phyloP scores from a whole-genome alignment of 768 basidiomycete species.

The Hebeloma cylindrosporum region DNA sequence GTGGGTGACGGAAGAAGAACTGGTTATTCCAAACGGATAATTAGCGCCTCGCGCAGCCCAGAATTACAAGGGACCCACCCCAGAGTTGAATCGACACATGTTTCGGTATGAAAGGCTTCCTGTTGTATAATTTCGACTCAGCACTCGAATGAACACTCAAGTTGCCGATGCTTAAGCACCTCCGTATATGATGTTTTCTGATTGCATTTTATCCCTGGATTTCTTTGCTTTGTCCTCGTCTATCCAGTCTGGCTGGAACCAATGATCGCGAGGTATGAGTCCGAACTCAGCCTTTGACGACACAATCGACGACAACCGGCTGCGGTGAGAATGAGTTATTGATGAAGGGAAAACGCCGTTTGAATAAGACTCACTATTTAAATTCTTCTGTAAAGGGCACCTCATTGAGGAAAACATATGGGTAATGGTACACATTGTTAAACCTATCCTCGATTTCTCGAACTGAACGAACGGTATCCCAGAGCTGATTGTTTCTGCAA shows the following conservation, averaged over 20 bases:
- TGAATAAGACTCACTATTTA: constrained; percentile 48
- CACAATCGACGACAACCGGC: constrained; percentile 26
- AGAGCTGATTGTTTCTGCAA: constrained; percentile 63
- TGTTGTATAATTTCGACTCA: not conserved
- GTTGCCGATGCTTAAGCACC: constrained; percentile 26
- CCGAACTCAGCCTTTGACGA: constrained; percentile 51
- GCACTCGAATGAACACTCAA: not conserved
- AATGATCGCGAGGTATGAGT: constrained; percentile 64
- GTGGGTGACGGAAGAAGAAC: constrained; percentile 75
- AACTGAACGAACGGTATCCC: constrained; percentile 62
- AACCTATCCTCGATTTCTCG: constrained; percentile 79
- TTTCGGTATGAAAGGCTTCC: constrained; percentile 51
- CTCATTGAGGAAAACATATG: constrained; percentile 90
- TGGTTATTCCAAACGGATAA: constrained; percentile 36
- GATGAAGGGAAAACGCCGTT: not conserved
- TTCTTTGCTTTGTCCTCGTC: constrained; percentile 66
- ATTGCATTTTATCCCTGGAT: constrained; percentile 61
- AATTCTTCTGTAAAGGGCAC: constrained; percentile 75
- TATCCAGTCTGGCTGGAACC: constrained; percentile 78
- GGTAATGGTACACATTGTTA: constrained; percentile 77
- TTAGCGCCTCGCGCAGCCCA: constrained; percentile 14
- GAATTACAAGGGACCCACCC: constrained; percentile 37
- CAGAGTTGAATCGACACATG: constrained; percentile 77
- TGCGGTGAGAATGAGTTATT: not conserved
- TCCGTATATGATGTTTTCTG: constrained; percentile 44